Conservation (phyloP, 2,329 filamentous ascomycete genomes). For the Colletotrichum filicis region DNA sequence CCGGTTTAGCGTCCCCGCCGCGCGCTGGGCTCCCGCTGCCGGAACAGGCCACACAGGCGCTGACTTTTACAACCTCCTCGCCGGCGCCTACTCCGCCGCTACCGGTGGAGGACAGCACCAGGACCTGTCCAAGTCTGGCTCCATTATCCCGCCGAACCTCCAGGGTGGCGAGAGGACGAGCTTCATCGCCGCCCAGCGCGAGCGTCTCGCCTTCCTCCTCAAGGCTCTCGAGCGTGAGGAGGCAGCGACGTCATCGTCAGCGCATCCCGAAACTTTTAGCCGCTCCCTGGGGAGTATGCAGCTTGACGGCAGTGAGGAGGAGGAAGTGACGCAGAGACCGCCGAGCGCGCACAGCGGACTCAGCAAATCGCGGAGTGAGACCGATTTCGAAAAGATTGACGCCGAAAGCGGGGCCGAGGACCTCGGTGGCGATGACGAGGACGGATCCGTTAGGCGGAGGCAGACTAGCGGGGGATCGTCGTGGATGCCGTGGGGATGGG, state of each 20-base stretch:
- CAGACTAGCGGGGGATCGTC: conserved; percentile 45
- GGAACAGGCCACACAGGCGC: conserved; percentile 54
- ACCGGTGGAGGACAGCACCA: conserved; percentile 56
- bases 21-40: conserved; percentile 64
- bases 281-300: conserved; percentile 31
- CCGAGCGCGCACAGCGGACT: conserved; percentile 67
- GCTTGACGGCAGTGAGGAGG: conserved; percentile 33
- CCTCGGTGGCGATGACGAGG: conserved; percentile 47
- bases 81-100: conserved; percentile 76
- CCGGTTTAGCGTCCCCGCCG: conserved; percentile 84
- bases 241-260: conserved; percentile 59
- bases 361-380: conserved; percentile 85
- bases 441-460: conserved; percentile 49
- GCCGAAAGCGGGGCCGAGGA: conserved; percentile 72
- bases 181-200: conserved; percentile 83
- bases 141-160: conserved; percentile 77
- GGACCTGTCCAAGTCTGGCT: conserved; percentile 40
- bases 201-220: conserved; percentile 79
- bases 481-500: conserved; percentile 63
- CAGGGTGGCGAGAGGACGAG: conserved; percentile 73
- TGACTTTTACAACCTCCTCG: conserved; percentile 84
- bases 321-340: conserved; percentile 49
- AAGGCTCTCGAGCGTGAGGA: conserved; percentile 85
- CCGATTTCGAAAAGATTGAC: conserved; percentile 90
- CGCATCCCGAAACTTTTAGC: conserved; percentile 38